Base-by-base conservation (phyloP, 176 grass and related monocot species). In the Paspalum vaginatum region DNA sequence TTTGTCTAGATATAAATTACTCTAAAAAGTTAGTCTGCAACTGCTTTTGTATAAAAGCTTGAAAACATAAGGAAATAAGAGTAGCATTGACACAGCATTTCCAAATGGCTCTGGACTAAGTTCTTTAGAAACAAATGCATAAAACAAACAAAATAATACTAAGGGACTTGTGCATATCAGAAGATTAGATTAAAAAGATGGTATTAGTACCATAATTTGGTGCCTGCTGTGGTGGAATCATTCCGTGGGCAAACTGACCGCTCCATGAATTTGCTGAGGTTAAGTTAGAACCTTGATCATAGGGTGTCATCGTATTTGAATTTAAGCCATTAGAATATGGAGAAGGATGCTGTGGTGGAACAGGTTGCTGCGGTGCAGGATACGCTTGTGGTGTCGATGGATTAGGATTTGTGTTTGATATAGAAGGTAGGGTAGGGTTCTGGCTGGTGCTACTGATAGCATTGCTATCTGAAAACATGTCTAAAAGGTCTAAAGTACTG, bases 391-490 rank as follows among this genome's bases (percentile, higher is more conserved):
- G 25, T 82, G 83, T 41, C 6, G 59, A 51, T 63, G 88, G 64
- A 81, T 77, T 79, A 87, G 88, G 76, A 78, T 93, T 83, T 83
- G 72, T 44, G 73, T 81, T 89, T 24, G 77, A 32, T 15, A 58
- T 12, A 76, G 87, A 44, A 68, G 81, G 67, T 54, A 72, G 88
- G 21, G 62, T 76, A 79, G 72, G 67, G 60, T 68, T 83, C 74
- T 80, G 89, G 68, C 67, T 89, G 56, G 75, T 88, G 82, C 76
- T 88, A 90, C 73, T 85, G 72, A 50, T 83, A 85, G 72, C 68
- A 76, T 67, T 86, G 75, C 74, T 88, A 70, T 91, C 71, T 13
- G 89, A 68, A 89, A 99, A 96, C 93, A 99, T 96, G 74, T 96
- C 93, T 53, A 86, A 61, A 64, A 99, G 88, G 60, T 91, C 92